phyloP scores from a whole-genome alignment of 1,139 yeast species.

The Suhomyces coccinellae region DNA sequence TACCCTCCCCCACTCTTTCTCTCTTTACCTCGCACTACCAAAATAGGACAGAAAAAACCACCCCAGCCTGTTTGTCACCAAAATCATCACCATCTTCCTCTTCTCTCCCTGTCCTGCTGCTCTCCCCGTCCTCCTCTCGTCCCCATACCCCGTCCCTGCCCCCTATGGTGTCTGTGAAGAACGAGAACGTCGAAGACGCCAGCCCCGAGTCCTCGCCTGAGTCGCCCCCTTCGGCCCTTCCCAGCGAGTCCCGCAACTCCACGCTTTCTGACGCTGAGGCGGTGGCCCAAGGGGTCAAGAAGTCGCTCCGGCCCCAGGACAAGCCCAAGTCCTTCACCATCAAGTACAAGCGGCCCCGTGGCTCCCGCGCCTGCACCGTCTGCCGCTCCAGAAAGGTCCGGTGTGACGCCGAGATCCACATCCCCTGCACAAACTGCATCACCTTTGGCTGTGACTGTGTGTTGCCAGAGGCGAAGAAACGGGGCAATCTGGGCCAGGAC shows the following conservation, averaged over 20 bases:
- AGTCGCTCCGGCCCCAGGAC: constrained; percentile 19
- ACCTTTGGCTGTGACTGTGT: constrained; percentile 76
- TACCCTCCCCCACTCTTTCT: no score
- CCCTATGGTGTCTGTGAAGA: constrained; percentile 6
- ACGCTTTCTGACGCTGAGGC: constrained; percentile 10
- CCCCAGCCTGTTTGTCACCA: not conserved
- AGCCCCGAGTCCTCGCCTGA: not conserved
- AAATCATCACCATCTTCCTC: not conserved
- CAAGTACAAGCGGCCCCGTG: constrained; percentile 52
- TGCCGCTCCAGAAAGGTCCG: constrained; percentile 76
- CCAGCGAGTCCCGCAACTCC: not conserved
- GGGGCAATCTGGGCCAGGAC: constrained; percentile 33
- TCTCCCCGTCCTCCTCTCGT: not conserved
- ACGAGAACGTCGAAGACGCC: not conserved
- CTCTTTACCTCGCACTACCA: no score
- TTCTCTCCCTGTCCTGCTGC: not conserved
- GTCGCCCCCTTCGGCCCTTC: not conserved
- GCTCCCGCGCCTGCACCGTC: constrained; percentile 53
- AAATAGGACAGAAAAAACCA: not conserved
- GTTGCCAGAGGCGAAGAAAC: constrained; percentile 58
- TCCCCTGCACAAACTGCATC: constrained; percentile 76
- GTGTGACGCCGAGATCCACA: constrained; percentile 64
- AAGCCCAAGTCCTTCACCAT: constrained; percentile 52
- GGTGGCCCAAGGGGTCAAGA: constrained; percentile 10
- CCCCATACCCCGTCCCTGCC: not conserved